Evolutionary conservation across 306 rosid species (phyloP).

Genomic region (Rosa persica): DNA sequence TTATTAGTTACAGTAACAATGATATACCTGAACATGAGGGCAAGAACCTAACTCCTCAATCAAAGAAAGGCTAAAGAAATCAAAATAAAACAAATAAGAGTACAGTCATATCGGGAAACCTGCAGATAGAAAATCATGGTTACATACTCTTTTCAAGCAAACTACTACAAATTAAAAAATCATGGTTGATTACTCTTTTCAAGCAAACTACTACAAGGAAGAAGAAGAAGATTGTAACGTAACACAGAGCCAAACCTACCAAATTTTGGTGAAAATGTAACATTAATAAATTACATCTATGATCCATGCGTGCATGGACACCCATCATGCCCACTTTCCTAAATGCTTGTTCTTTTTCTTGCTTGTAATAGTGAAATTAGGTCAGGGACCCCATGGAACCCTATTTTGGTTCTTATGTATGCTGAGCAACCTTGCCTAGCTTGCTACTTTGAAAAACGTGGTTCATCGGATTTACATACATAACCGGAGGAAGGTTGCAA

Average conservation of each 20-base stretch:
- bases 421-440: not conserved
- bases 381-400: conserved; percentile 17
- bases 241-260: not conserved
- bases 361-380: not conserved
- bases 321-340: conserved; percentile 5
- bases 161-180: too few species aligned
- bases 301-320: conserved; percentile 12
- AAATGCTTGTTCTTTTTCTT: conserved; percentile 4
- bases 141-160: not conserved
- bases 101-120: not conserved
- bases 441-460: not conserved
- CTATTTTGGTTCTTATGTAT: not conserved
- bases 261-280: conserved; percentile 8
- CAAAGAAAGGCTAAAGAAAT: not conserved
- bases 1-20: too few species aligned
- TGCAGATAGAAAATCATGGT: not conserved
- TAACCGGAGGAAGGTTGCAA: not conserved
- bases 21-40: not conserved
- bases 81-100: not conserved
- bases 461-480: not conserved
- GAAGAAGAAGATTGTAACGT: not conserved
- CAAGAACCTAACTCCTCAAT: not conserved
- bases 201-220: not conserved
- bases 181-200: too few species aligned
- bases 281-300: not conserved